phyloP scores from a whole-genome alignment of 163 green algal genomes.

The Scenedesmus sp. region DNA sequence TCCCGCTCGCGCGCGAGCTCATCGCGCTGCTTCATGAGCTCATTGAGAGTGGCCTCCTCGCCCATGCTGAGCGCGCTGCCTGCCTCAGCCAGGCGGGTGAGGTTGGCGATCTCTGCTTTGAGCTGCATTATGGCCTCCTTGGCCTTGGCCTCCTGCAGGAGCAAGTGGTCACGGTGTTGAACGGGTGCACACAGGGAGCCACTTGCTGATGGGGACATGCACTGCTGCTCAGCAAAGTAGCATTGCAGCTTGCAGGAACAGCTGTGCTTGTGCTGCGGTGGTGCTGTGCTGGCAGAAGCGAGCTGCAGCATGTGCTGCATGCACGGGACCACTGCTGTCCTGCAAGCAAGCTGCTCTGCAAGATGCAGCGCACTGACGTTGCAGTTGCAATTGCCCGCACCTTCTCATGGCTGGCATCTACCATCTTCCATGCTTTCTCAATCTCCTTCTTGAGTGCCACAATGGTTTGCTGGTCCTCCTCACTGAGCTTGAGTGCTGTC shows the following conservation, averaged over 20 bases:
- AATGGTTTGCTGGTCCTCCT: conserved; percentile 94
- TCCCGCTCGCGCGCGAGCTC: conserved; percentile 89
- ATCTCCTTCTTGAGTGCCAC: conserved; percentile 92
- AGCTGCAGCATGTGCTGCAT: not conserved
- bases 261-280: not conserved
- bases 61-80: conserved; percentile 78
- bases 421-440: conserved; percentile 95
- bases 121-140: conserved; percentile 88
- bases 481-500: conserved; percentile 90
- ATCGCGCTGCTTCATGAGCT: conserved; percentile 91
- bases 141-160: conserved; percentile 77
- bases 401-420: conserved; percentile 92
- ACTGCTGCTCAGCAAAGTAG: not conserved
- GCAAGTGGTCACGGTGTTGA: too few relatives aligned
- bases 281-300: not conserved
- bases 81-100: conserved; percentile 63
- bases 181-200: not conserved
- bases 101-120: conserved; percentile 90
- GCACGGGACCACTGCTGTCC: not conserved
- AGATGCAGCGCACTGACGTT: not conserved
- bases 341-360: not conserved
- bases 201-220: not conserved
- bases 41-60: conserved; percentile 88
- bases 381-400: conserved; percentile 17
- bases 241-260: not conserved